phyloP scores from a whole-genome alignment of 2,329 filamentous ascomycete genomes.

The Rachicladosporium sp. region DNA sequence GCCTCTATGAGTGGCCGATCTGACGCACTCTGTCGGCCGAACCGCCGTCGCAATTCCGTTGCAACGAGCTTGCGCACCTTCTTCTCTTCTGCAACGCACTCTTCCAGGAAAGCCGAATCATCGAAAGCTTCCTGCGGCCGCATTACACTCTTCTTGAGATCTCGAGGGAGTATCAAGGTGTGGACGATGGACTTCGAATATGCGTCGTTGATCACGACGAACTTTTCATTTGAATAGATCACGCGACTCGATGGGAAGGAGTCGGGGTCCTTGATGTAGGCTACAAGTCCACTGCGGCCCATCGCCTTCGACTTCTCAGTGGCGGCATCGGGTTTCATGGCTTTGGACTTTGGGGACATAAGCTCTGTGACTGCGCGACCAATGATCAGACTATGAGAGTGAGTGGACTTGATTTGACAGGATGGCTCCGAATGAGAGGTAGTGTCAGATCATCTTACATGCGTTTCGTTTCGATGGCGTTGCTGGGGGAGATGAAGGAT shows the following conservation, averaged over 20 bases:
- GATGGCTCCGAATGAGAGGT: not conserved
- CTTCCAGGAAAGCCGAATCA: slow-evolving; percentile 54
- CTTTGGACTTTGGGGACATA: slow-evolving; percentile 27
- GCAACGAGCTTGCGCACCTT: slow-evolving; percentile 56
- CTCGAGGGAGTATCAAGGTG: slow-evolving; percentile 74
- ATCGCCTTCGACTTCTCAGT: slow-evolving; percentile 27
- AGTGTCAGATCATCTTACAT: slow-evolving; percentile 10
- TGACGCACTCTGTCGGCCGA: slow-evolving; percentile 49
- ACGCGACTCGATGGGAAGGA: slow-evolving; percentile 47
- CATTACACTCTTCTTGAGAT: slow-evolving; percentile 43
- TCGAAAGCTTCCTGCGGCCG: slow-evolving; percentile 72
- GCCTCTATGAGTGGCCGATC: slow-evolving; percentile 55
- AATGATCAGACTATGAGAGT: slow-evolving; percentile 12
- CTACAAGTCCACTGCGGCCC: slow-evolving; percentile 49
- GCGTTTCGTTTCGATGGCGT: slow-evolving; percentile 23
- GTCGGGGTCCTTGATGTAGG: slow-evolving; percentile 54
- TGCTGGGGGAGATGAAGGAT: slow-evolving; percentile 7
- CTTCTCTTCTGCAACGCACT: slow-evolving; percentile 48
- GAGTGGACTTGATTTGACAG: no score
- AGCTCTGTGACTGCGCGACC: slow-evolving; percentile 32
- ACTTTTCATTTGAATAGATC: slow-evolving; percentile 54
- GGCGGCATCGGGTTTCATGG: slow-evolving; percentile 16
- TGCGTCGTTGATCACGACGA: slow-evolving; percentile 67
- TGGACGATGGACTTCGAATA: slow-evolving; percentile 82
- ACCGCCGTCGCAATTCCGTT: slow-evolving; percentile 58